Base-by-base conservation (phyloP, 2,329 filamentous ascomycete species). In the Paraphoma sp. region DNA sequence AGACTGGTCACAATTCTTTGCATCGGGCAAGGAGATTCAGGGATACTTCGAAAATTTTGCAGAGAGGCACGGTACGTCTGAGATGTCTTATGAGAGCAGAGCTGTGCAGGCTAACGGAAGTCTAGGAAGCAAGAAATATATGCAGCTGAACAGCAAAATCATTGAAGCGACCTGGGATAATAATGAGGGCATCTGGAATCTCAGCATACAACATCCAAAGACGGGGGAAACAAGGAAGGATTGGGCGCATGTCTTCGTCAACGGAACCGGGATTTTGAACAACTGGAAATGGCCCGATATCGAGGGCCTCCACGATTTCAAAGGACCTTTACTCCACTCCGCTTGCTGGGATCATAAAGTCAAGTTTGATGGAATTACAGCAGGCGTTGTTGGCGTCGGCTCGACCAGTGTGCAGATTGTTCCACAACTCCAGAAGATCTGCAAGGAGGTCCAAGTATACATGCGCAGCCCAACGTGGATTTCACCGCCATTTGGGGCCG, bases 41-140 rank as follows among this genome's bases (percentile, higher is more conserved):
- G 65, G 70, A 9, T 84, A 84, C 57, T 79, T 83, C 64, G 80
- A 83, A 64, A 67, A 69, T 5, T 78, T 83, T 40, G 80, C 88
- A 0, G 78, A 78, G 7, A 89, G 91, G 63, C 83, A 90, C 69
- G 81, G 87, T 51, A 84, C 91, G 1, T 87, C 23, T 23, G 5
- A 23, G 23, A 23, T 30, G 16, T 12, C 4, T 18, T 12, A 29
- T 7, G 33, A 12, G 16, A 18, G 6, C 2, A 16, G 49, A 17
- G 28, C 16, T 18, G 12, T 30, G 1, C 8, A 45, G 11, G 31
- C 44, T 54, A 31, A 63, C 45, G n/a, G n/a, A 7, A 14, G 31
- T 7, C 18, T 33, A 66, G 57, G 82, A 57, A 76, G 79, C 56
- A 72, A 74, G 59, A 80, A 80, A 59, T 78, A 81, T 54, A 74